phyloP scores from a whole-genome alignment of 257 asterid species.

The Nicotiana undulata region DNA sequence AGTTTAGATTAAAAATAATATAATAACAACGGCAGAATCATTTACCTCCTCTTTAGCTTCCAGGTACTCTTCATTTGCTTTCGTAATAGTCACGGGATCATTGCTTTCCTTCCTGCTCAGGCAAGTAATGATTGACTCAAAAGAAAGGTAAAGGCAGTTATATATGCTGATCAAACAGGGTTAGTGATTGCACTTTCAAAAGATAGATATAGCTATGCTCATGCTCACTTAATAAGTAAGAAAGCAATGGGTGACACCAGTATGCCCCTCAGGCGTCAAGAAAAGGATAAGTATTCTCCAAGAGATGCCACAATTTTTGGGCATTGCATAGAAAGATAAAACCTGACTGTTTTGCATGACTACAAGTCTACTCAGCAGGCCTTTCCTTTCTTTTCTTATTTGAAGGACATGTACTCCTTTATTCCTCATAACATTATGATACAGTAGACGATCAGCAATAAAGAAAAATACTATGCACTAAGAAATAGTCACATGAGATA shows the following conservation, averaged over 20 bases:
- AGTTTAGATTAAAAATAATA: neutral
- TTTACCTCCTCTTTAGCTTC: conserved; percentile 4
- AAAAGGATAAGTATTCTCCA: neutral
- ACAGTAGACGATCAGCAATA: neutral
- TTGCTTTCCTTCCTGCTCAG: conserved; percentile 2
- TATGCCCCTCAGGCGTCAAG: neutral
- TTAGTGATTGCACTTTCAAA: neutral
- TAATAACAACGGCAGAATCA: neutral
- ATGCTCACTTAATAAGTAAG: neutral
- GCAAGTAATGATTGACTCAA: neutral
- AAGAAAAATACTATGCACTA: neutral
- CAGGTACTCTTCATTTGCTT: neutral
- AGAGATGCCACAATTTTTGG: neutral
- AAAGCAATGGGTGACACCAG: neutral
- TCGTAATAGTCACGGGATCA: neutral
- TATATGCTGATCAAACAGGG: neutral
- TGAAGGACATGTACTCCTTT: neutral
- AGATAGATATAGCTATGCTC: neutral
- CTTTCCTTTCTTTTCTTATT: neutral
- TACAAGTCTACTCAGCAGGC: neutral
- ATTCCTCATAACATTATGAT: neutral
- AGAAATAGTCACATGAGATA: neutral
- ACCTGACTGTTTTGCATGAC: neutral
- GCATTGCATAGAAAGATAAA: neutral
- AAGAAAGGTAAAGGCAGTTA: neutral